phyloP scores from a whole-genome alignment of 257 asterid genomes.

The Plantago ovata region DNA sequence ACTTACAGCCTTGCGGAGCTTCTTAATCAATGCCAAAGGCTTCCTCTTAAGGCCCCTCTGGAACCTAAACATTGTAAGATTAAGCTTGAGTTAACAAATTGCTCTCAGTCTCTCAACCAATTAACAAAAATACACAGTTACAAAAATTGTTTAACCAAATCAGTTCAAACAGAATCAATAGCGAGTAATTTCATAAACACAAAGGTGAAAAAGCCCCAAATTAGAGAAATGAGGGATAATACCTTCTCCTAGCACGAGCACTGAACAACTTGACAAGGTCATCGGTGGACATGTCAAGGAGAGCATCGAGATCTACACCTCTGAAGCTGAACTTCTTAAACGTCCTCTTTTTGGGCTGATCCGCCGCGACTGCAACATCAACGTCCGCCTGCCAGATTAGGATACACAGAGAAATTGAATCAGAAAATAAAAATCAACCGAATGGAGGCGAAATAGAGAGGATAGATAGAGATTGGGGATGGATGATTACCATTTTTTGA shows the following conservation, averaged over 20 bases:
- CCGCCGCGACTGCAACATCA: conserved; percentile 4
- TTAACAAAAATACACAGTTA: not conserved
- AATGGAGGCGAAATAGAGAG: too few species aligned
- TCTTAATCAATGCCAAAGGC: conserved; percentile 83
- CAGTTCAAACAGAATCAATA: not conserved
- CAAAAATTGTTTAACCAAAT: not conserved
- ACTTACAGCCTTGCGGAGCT: conserved; percentile 70
- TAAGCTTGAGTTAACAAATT: not conserved
- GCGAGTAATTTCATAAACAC: not conserved
- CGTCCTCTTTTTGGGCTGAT: conserved; percentile 57
- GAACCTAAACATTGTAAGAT: conserved; percentile 37
- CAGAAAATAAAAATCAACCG: too few species aligned
- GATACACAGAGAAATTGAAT: too few species aligned
- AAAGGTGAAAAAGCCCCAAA: not conserved
- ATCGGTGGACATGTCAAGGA: conserved; percentile 81
- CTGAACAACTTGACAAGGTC: conserved; percentile 77
- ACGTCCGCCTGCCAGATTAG: conserved; percentile 17
- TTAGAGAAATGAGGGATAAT: not conserved
- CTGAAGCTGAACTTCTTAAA: conserved; percentile 82
- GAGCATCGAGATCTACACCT: conserved; percentile 89
- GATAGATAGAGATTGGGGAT: too few species aligned
- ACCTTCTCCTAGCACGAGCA: conserved; percentile 56
- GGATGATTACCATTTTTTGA: too few species aligned
- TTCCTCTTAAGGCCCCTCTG: conserved; percentile 81
- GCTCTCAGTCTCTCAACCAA: not conserved